Base-by-base conservation (phyloP, 2,329 filamentous ascomycete species). In the Pestalotiopsis sp. region DNA sequence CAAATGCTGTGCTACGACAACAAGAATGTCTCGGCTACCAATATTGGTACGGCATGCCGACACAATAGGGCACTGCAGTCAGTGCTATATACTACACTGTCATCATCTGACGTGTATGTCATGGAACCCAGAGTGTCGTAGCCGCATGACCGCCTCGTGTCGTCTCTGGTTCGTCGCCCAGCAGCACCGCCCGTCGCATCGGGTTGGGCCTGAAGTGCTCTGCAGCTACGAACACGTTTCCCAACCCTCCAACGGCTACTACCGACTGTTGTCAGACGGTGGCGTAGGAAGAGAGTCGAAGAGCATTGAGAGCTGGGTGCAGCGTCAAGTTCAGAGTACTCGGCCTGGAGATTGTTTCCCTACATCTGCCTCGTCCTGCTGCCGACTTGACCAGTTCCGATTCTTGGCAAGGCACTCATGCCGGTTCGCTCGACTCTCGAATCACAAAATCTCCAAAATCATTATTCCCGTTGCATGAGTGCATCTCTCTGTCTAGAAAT, bases 11-110 rank as follows among this genome's bases (percentile, higher is more conserved):
- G 36, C 9, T 23, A 62, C 31, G n/a, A 31, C 17, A 9, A 36
- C 59, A 62, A 52, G 36, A 27, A 62, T 27, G 59, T 62, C 59
- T 62, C 59, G 59, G 59, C 31, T 39, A 62, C 59, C 59, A 62
- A 62, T 36, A 14, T 39, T 20, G 59, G 59, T n/a, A 39, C 20
- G 27, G 27, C 27, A 62, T 13, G 14, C 59, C 59, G 59, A 36
- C 17, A 17, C 20, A 36, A 36, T 62, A 31, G 59, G 27, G 25
- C 59, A 36, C 25, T 20, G 17, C 14, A 52, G 17, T 9, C 45
- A 52, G 14, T 62, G 27, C 31, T 62, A 62, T 61, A 60, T 36
- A 23, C 9, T 17, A 52, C 17, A n/a, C 7, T 52, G 45, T 38
- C 31, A 62, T 62, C 59, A 39, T 39, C 59, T 62, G 25, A 62